Evolutionary conservation across 2,329 filamentous ascomycete genomes (phyloP), one percentile per base, ranked within the genome.

Genomic region (Cadophora gregata): DNA sequence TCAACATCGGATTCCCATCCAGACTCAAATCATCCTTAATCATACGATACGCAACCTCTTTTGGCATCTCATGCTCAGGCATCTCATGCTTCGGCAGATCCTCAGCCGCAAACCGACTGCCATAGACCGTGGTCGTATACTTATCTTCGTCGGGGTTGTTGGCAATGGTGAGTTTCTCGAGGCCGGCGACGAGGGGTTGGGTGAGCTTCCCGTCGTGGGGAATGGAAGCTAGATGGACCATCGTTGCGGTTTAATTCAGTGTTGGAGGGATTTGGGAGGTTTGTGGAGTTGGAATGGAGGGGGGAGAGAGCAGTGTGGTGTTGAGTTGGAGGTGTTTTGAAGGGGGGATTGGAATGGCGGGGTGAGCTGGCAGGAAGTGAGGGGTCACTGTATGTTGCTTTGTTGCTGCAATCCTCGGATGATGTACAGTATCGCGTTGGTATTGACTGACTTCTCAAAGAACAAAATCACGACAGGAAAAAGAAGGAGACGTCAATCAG

Each of bases 21-120:
- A 97, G 83, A 70, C 92, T 96, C 71, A 97, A 84, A 77, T 97
- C 93, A 78, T 97, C 95, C 83, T 93, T 95, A 84, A 97, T 97
- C 92, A 97, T 91, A 59, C 93, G 90, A 79, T 97, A 97, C n/a
- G 95, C 95, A 62, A 97, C 87, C 72, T 97, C 92, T 73, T 87
- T 89, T 53, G 95, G 95, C 94, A 97, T 97, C 80, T 96, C 92
- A 24, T 81, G 76, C 74, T 97, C 93, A 0, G 95, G 93, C 88
- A 98, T 97, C 81, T 93, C 90, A 76, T 91, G 84, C 76, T 86
- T 87, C 31, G 94, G 93, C 50, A 98, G 84, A 75, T 97, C 93
- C 76, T 91, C 83, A 36, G 87, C 86, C 25, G 95, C 95, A 77
- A 93, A 97, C 70, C 85, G 88, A 69, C 91, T 94, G 76, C 94